phyloP scores from a whole-genome alignment of 371 early-diverging fungal species.

The Mucor irregularis region DNA sequence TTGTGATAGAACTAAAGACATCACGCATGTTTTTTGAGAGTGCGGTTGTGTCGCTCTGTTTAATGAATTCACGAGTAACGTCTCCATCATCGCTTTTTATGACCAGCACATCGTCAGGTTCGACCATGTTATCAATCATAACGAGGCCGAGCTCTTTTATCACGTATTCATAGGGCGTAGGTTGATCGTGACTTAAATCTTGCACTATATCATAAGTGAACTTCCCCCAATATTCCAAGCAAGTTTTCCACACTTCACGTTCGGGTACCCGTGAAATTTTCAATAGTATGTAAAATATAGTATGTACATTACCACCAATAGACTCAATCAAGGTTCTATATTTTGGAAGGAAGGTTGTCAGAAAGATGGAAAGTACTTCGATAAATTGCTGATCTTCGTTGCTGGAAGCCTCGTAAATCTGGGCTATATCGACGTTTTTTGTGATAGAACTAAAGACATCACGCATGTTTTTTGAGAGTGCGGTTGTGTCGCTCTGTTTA shows the following conservation, averaged over 20 bases:
- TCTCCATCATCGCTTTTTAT: conserved; percentile 99
- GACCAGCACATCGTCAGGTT: conserved; percentile 95
- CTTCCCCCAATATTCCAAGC: conserved; percentile 94
- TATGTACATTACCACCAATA: too few species aligned
- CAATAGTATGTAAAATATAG: too few species aligned
- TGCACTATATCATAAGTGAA: conserved; percentile 37
- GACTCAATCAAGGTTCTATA: conserved; percentile 76
- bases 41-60: conserved; percentile 97
- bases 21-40: conserved; percentile 97
- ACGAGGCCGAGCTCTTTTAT: conserved; percentile 80
- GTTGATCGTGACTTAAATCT: conserved; percentile 5
- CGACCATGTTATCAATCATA: conserved; percentile 95
- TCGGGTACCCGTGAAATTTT: conserved; percentile 90
- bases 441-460: conserved; percentile 91
- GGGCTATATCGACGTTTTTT: not conserved
- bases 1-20: conserved; percentile 91
- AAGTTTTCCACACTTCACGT: conserved; percentile 95
- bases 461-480: conserved; percentile 95
- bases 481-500: conserved; percentile 98
- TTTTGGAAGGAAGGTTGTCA: conserved; percentile 78
- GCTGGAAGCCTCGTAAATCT: not conserved
- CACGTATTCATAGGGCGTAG: conserved; percentile 69
- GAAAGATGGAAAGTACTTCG: conserved; percentile 46
- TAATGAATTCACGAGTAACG: conserved; percentile 94
- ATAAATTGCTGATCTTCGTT: conserved; percentile 28